Conservation (phyloP, 2,329 filamentous ascomycete genomes). For the Colletotrichum sp. region DNA sequence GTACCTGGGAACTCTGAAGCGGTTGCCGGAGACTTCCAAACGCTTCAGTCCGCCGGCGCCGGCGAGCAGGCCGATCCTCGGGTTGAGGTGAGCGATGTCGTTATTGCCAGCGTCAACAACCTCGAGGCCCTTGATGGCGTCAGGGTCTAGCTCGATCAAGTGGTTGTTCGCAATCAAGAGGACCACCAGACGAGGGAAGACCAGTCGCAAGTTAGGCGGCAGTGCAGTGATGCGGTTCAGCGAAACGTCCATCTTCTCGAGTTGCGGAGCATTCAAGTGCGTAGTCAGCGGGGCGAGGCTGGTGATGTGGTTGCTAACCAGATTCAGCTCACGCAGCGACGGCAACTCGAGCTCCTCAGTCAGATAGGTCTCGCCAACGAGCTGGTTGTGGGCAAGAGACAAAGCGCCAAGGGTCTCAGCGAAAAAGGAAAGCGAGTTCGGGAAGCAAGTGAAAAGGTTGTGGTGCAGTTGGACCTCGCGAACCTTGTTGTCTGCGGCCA, state of each 20-base stretch:
- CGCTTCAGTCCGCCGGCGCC: slow-evolving; percentile 64
- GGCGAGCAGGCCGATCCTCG: slow-evolving; percentile 78
- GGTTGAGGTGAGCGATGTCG: slow-evolving; percentile 81
- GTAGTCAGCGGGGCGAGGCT: slow-evolving; percentile 70
- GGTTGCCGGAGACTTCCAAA: slow-evolving; percentile 83
- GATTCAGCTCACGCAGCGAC: slow-evolving; percentile 76
- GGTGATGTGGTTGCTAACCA: slow-evolving; percentile 76
- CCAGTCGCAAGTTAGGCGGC: slow-evolving; percentile 64
- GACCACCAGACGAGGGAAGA: slow-evolving; percentile 73
- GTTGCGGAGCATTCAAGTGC: slow-evolving; percentile 73
- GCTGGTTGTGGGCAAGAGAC: slow-evolving; percentile 77
- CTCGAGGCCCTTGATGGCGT: slow-evolving; percentile 75
- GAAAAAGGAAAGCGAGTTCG: slow-evolving; percentile 74
- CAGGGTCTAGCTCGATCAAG: slow-evolving; percentile 74
- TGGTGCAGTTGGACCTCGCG: slow-evolving; percentile 73
- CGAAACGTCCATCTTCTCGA: slow-evolving; percentile 81
- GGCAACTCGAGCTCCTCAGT: slow-evolving; percentile 72
- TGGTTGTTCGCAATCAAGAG: slow-evolving; percentile 82
- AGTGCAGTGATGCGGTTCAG: slow-evolving; percentile 80
- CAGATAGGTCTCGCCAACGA: slow-evolving; percentile 70
- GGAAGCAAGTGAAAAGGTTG: slow-evolving; percentile 76
- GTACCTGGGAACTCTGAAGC: slow-evolving; percentile 86
- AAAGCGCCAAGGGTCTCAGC: slow-evolving; percentile 73
- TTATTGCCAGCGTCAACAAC: slow-evolving; percentile 85
- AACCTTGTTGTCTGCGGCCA: slow-evolving; percentile 57